Evolutionary conservation across 768 basidiomycete species (phyloP), one percentile per base, ranked within the genome.

Genomic region (Suillus tomentosus): DNA sequence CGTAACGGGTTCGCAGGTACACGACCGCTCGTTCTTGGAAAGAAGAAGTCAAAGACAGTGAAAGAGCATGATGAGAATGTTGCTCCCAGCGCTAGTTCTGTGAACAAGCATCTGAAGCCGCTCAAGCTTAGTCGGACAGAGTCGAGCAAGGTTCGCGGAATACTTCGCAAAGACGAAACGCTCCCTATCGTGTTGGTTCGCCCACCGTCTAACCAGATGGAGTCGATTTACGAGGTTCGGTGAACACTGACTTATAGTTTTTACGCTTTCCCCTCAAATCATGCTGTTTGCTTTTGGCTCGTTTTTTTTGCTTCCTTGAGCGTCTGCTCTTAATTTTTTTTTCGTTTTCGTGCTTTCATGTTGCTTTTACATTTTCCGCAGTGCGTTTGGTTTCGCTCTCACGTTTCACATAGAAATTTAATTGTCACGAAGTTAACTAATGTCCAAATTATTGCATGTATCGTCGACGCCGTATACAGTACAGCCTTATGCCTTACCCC

Each of bases 121-220:
- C 75, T 90, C 68, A 83, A 79, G 67, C 84, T 91, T 64, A 78
- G 78, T 55, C 79, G 87, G 67, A 87, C 84, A 42, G 87, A 90
- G 66, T 89, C 89, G 40, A 81, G 79, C 71, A 88, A 85, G 74
- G 74, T 84, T 72, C 85, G 87, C 61, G 87, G 83, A 54, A 69
- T 80, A 62, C 80, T 88, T 66, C 79, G 85, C 70, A 81, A 82
- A 73, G 76, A 74, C 45, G 87, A 87, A 77, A 77, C 81, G 59
- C 74, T 89, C 37, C 87, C 88, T 39, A 80, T 83, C 47, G 85
- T 89, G 36, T 80, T 87, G 62, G 80, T 89, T 61, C 80, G 87
- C 22, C 86, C 87, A 11, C 87, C 87, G 15, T 89, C 86, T 65
- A 80, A 85, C 56, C 80, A 81, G 65, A 76, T 74, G 62, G 80